Percentiles rank a stretch among this genome's conserved stretches.
These are phyloP conservation scores for Lindgomyces ingoldianus DNA, from an alignment of 495 filamentous ascomycete genomes.

Conservation along the genomic window DNA sequence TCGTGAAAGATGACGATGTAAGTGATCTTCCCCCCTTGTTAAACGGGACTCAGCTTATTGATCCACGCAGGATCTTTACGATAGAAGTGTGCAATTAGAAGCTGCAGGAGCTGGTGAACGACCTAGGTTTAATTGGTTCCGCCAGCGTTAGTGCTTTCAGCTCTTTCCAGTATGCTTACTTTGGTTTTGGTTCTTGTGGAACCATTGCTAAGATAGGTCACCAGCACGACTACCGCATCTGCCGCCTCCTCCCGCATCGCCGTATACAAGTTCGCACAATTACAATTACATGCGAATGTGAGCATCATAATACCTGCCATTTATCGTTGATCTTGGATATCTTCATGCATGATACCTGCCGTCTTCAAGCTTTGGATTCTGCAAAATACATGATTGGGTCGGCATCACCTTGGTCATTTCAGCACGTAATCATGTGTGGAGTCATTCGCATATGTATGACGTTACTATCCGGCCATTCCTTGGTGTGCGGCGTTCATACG, in stretches of 20 bases:
- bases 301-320: not conserved
- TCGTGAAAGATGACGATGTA: conserved; percentile 64
- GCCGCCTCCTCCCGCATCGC: conserved; percentile 10
- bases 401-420: not conserved
- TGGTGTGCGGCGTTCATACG: not conserved
- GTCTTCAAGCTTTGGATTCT: not conserved
- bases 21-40: conserved; percentile 17
- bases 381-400: too few relatives aligned
- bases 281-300: conserved; percentile 27
- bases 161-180: conserved; percentile 4
- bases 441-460: not conserved
- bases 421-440: not conserved
- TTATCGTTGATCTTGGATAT: not conserved
- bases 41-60: not conserved
- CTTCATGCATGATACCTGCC: conserved; percentile 3
- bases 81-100: conserved; percentile 60
- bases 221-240: conserved; percentile 4
- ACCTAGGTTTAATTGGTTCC: conserved; percentile 37
- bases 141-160: conserved; percentile 37
- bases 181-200: conserved; percentile 1
- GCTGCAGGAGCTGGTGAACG: conserved; percentile 32
- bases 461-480: not conserved
- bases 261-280: conserved; percentile 6
- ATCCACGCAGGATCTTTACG: conserved; percentile 57
- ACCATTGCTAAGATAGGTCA: conserved; percentile 15